A percentile compares a stretch with the other conserved stretches of the same genome.
Evolutionary conservation across 345 rosid genomes (phyloP).

Genomic region (Dovyalis caffra): DNA sequence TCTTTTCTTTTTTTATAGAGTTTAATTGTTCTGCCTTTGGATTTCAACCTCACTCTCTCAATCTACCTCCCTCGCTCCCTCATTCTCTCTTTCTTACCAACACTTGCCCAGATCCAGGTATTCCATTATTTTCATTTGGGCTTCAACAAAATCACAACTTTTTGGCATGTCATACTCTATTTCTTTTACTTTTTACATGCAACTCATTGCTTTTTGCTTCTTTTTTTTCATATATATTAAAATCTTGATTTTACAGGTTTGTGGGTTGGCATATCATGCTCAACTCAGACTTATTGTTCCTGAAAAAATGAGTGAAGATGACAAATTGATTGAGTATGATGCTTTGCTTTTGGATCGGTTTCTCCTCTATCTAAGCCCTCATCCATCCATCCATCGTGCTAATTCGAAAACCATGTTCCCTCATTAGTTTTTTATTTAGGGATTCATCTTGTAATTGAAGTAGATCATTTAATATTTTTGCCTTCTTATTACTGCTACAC

Average conservation of each 20-base stretch:
- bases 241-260: constrained; percentile 2
- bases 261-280: too few species aligned
- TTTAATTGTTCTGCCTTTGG: too few species aligned
- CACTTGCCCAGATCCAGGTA: constrained; percentile 13
- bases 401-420: too few species aligned
- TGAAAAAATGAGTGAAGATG: constrained; percentile 85
- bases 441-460: background rate
- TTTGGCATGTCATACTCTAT: too few species aligned
- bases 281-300: constrained; percentile 86
- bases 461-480: background rate
- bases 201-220: background rate
- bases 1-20: too few species aligned
- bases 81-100: background rate
- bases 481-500: background rate
- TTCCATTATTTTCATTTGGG: too few species aligned
- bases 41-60: background rate
- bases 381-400: too few species aligned
- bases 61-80: background rate
- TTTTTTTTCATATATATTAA: background rate
- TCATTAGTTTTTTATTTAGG: background rate
- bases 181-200: background rate
- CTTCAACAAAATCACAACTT: too few species aligned
- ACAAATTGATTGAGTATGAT: constrained; percentile 89
- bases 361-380: too few species aligned
- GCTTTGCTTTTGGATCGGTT: constrained; percentile 92